These are phyloP conservation scores for Byssochlamys sp. DNA, from an alignment of 2,329 filamentous ascomycete species.

Conservation along the genomic window DNA sequence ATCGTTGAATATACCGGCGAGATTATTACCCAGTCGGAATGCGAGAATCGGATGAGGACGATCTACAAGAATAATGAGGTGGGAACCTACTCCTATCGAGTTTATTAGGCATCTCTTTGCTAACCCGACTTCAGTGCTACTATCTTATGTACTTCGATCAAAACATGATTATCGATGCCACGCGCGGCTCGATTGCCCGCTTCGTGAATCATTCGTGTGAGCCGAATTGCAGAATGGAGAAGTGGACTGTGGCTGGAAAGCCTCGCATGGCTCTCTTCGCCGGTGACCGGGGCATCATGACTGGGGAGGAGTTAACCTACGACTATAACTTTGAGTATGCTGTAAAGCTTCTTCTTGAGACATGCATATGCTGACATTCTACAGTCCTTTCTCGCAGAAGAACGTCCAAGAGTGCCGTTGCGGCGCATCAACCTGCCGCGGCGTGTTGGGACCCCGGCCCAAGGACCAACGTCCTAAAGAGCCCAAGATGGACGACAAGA, in stretches of 20 bases:
- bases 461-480: conserved; percentile 32
- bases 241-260: conserved; percentile 88
- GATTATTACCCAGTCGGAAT: conserved; percentile 91
- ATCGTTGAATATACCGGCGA: conserved; percentile 98
- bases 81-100: conserved; percentile 22
- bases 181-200: conserved; percentile 85
- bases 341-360: not conserved
- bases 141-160: conserved; percentile 98
- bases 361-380: conserved; percentile 6
- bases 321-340: conserved; percentile 68
- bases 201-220: conserved; percentile 98
- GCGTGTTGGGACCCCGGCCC: conserved; percentile 49
- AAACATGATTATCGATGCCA: conserved; percentile 97
- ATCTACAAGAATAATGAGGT: conserved; percentile 90
- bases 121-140: conserved; percentile 58
- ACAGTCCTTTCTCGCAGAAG: conserved; percentile 48
- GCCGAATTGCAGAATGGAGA: conserved; percentile 95
- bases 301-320: conserved; percentile 91
- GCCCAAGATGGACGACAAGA: conserved; percentile 17
- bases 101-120: not conserved
- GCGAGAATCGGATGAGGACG: conserved; percentile 84
- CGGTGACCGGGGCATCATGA: conserved; percentile 78
- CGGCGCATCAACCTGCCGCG: conserved; percentile 51
- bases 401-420: conserved; percentile 57
- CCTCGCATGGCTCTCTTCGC: conserved; percentile 95